A percentile compares a stretch with the other conserved stretches of the same genome.
Conservation (phyloP, 345 rosid species). For the Pistacia integerrima region DNA sequence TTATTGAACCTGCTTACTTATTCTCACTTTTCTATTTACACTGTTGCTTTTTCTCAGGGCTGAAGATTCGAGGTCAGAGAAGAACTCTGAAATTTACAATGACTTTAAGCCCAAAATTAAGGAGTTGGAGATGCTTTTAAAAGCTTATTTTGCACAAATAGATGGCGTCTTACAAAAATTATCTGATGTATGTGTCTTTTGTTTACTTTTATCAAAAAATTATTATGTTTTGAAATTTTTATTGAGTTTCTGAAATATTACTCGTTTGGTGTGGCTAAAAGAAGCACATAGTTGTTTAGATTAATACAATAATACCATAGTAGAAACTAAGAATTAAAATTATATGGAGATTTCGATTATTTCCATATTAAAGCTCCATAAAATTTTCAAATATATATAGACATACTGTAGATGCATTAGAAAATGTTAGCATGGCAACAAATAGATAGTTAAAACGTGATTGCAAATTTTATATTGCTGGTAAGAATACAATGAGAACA, state of each 20-base stretch:
- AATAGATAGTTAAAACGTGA: too few species aligned
- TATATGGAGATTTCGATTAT: too few species aligned
- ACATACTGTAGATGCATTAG: too few species aligned
- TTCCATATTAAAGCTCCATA: too few species aligned
- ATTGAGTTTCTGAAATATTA: background rate
- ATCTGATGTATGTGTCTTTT: constrained; percentile 40
- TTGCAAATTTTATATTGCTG: too few species aligned
- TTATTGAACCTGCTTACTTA: background rate
- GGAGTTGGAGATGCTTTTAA: constrained; percentile 61
- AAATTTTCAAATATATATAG: too few species aligned
- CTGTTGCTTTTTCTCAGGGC: constrained; percentile 14
- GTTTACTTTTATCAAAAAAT: background rate
- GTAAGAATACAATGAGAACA: too few species aligned
- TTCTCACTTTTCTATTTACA: background rate
- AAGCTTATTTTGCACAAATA: constrained; percentile 58
- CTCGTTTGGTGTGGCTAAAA: background rate
- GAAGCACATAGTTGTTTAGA: background rate
- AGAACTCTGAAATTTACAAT: constrained; percentile 17
- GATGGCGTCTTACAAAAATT: constrained; percentile 53
- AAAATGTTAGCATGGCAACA: too few species aligned
- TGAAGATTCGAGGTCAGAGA: constrained; percentile 30
- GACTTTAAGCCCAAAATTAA: constrained; percentile 40
- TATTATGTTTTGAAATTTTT: background rate
- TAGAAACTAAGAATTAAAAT: background rate
- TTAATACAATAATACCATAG: background rate